Evolutionary conservation across 768 basidiomycete genomes (phyloP), one percentile per base, ranked within the genome.

Genomic region (Mrakia gelida): DNA sequence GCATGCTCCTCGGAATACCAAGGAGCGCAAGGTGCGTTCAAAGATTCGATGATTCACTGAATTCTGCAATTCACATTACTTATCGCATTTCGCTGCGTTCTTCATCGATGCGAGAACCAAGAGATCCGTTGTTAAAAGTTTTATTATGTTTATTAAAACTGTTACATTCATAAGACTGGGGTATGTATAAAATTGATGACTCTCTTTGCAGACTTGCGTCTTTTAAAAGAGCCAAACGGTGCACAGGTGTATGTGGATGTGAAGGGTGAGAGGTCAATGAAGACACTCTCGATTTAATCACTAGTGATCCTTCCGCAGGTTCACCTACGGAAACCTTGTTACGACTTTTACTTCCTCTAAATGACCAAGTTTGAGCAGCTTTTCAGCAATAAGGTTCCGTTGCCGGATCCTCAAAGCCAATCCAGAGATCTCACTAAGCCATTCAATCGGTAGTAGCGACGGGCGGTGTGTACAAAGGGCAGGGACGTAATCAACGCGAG

Each of bases 391-490:
- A 83, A 82, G 84, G 82, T 86, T 86, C 87, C 87, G 86, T 88
- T 83, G 84, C 87, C 86, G 85, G 87, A 85, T 87, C 86, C 87
- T 87, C 87, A 86, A 88, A 89, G 89, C 88, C 89, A 87, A 90
- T 91, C 89, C 89, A 88, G 87, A 91, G 89, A 89, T 89, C 91
- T 91, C 90, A 91, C 90, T 90, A 91, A 91, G 90, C 91, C 89
- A 89, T 91, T 91, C 91, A 90, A 91, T 91, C 89, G 89, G 91
- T 91, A 91, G 90, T 92, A 91, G 91, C 89, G 90, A 91, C 90
- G 88, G 90, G 91, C 89, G 89, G 91, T 91, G 90, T 91, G 90
- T 91, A 91, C 89, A 91, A 91, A 91, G 90, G 90, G 91, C 90
- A 91, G 91, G 90, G 90, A 91, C 90, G 88, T 91, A 91, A 91